A percentile compares a stretch with the other conserved stretches of the same genome.
phyloP scores from a whole-genome alignment of 768 basidiomycete genomes.

The Asterophora parasitica region DNA sequence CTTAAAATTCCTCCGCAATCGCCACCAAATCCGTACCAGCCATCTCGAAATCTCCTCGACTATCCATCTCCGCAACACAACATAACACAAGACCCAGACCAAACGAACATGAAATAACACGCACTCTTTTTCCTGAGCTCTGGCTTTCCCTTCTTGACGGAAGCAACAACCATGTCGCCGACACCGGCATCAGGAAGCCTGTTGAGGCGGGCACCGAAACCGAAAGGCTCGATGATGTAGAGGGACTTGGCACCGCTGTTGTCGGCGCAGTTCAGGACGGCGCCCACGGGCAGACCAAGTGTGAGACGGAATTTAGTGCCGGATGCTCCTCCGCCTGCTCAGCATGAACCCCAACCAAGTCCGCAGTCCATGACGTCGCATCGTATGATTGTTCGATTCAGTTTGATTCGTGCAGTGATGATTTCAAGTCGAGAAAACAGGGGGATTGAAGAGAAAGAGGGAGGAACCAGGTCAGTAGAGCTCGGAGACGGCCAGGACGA shows the following conservation, averaged over 20 bases:
- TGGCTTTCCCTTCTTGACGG: constrained; percentile 99
- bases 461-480: constrained; percentile 3
- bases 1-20: background rate
- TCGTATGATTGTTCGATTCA: background rate
- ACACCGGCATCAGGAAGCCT: constrained; percentile 94
- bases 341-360: background rate
- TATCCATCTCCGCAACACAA: background rate
- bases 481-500: constrained; percentile 2
- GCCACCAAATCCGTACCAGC: background rate
- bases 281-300: constrained; percentile 89
- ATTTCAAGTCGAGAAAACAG: background rate
- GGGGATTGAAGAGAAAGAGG: constrained; percentile 1
- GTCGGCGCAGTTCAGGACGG: constrained; percentile 96
- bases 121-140: constrained; percentile 99
- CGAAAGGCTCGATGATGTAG: constrained; percentile 91
- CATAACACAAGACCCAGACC: background rate
- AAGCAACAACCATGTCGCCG: constrained; percentile 93
- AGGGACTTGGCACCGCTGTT: constrained; percentile 98
- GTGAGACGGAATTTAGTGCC: constrained; percentile 98
- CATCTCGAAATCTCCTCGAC: background rate
- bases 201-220: constrained; percentile 95
- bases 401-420: background rate
- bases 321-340: constrained; percentile 55
- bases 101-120: constrained; percentile 30
- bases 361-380: too few relatives aligned